phyloP scores from a whole-genome alignment of 2,329 filamentous ascomycete genomes.

The Colletotrichum sp. region DNA sequence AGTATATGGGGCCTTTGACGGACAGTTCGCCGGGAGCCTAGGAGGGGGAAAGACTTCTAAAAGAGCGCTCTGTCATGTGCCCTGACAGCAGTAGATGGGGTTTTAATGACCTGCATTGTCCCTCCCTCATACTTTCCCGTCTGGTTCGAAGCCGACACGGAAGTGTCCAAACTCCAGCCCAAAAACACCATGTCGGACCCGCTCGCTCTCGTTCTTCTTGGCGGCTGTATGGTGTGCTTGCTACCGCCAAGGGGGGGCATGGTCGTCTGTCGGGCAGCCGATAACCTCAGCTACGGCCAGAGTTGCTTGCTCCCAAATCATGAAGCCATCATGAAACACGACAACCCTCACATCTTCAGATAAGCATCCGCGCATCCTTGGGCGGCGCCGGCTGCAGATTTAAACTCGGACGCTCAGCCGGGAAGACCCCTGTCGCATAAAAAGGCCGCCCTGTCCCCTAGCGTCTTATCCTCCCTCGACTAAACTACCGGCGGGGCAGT shows the following conservation, averaged over 20 bases:
- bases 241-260: background rate
- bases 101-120: slow-evolving; percentile 9
- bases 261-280: background rate
- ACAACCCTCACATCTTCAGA: slow-evolving; percentile 18
- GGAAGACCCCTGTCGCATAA: background rate
- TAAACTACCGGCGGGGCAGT: background rate
- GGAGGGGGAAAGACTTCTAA: background rate
- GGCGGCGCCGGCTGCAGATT: slow-evolving; percentile 8
- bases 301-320: slow-evolving; percentile 10
- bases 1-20: background rate
- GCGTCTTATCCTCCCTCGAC: background rate
- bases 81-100: background rate
- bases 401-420: slow-evolving; percentile 6
- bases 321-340: slow-evolving; percentile 25
- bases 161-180: background rate
- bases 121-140: background rate
- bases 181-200: background rate
- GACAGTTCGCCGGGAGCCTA: slow-evolving; percentile 3
- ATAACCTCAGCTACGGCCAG: background rate
- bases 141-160: background rate
- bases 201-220: slow-evolving; percentile 3
- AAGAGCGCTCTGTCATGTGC: background rate
- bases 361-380: slow-evolving; percentile 14
- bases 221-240: background rate
- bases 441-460: background rate